Evolutionary conservation across 2,329 filamentous ascomycete species (phyloP), one percentile per base, ranked within the genome.

Genomic region (Fusarium marasasianum): DNA sequence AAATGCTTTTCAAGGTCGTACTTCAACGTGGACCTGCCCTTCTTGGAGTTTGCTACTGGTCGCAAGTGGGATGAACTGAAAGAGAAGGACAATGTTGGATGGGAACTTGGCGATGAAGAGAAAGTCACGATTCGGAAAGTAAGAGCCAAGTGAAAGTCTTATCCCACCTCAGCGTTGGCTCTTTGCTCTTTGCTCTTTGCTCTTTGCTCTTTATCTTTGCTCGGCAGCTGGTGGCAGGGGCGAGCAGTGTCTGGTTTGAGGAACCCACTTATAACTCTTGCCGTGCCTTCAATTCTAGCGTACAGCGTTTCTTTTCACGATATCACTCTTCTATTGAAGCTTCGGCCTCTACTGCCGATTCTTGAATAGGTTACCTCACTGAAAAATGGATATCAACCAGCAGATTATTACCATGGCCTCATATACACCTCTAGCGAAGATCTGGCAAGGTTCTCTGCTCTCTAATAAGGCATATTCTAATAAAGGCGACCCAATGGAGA

Each of bases 1-100:
- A 97, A 98, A 85, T 96, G 95, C 80, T 89, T 98, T 62, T 95
- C 94, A 2, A 89, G 91, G 78, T 89, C 92, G 9, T 99, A 99
- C 81, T 83, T 98, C 73, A 90, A 84, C 26, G 91, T 94, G 14
- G 93, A 94, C 60, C 82, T 88, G 66, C 80, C 80, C 8, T 94
- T 92, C 81, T 83, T 98, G 57, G 93, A 96, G 83, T 88, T 87
- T 79, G 87, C 90, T 65, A 88, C 93, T 9, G 91, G 90, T 54
- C 86, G 89, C 75, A 85, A 83, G n/a, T 99, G 96, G 95, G 86
- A 90, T 17, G 89, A 90, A 57, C 83, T 98, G 78, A 88, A 84
- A 65, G 87, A 89, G 40, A 86, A 89, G 73, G 91, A 94, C 79
- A 91, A 91, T 6, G 92, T 98, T 3, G 95, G 95, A 1, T 99